Base-by-base conservation (phyloP, 768 basidiomycete genomes). In the Gelatoporia subvermispora region DNA sequence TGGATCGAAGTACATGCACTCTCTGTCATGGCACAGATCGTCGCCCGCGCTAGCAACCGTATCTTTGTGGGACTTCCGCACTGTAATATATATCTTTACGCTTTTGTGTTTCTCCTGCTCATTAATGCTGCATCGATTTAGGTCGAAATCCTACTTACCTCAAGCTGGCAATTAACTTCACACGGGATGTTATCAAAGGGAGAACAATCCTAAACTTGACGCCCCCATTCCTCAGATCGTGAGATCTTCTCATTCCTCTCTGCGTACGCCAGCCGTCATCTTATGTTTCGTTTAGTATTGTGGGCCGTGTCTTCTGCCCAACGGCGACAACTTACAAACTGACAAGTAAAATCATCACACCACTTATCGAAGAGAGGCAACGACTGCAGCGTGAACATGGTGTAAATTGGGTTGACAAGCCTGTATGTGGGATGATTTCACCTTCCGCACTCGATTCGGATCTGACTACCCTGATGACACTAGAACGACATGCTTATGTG, bases 401-500 rank as follows among this genome's bases (percentile, higher is more conserved):
- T 3, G 48, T 47, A 8, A 43, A 48, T 23, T 58, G 50, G 52
- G 38, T 36, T 21, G 51, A 45, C 28, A 54, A 58, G 23, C 53
- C 56, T 18, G 56, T 56, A 18, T 3, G 51, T 37, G 28, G 28
- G 1, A 35, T 10, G 35, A 37, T 21, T 4, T 34, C 10, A 36
- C 20, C 47, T 72, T 70, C 15, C 10, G 23, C 11, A 17, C 10
- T n/a, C 4, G 35, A 3, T 47, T 20, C 5, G 9, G 10, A 18
- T 34, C 15, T 17, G 15, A 7, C n/a, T 17, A 25, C 4, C 23
- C 23, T 15, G 10, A 16, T 11, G 17, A 17, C 37, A 11, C 3
- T 35, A 74, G 77, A 71, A 72, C 47, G 75, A 79, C 53, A 54
- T 73, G 28, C 64, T 77, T 4, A 66, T 65, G 23, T 79, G 76